Conservation (phyloP, 1,284 basidiomycete species). For the Omphalotus olearius region DNA sequence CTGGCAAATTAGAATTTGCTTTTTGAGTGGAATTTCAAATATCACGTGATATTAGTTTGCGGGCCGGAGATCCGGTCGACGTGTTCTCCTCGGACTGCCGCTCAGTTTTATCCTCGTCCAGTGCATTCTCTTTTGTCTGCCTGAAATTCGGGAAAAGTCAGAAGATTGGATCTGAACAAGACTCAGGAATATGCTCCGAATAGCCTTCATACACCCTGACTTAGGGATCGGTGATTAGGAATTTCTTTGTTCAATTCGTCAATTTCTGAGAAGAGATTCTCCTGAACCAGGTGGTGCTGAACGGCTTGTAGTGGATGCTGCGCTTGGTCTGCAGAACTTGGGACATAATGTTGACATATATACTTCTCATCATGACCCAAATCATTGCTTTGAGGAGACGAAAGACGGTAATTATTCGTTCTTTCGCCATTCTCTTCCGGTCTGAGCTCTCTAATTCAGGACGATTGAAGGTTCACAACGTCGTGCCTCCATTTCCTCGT, state of each 20-base stretch:
- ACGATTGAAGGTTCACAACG: constrained; percentile 77
- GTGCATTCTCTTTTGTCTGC: no score
- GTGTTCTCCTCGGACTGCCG: no score
- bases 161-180: no score
- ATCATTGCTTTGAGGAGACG: constrained; percentile 88
- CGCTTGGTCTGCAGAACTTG: constrained; percentile 77
- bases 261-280: background rate
- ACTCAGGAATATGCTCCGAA: constrained; percentile 26
- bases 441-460: constrained; percentile 41
- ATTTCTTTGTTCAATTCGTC: constrained; percentile 1
- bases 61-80: no score
- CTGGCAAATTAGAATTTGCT: no score
- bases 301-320: constrained; percentile 93
- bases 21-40: no score
- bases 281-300: constrained; percentile 81
- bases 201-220: constrained; percentile 94
- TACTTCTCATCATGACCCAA: constrained; percentile 88
- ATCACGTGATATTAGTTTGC: no score
- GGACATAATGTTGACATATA: constrained; percentile 92
- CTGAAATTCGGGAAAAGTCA: no score
- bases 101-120: no score
- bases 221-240: constrained; percentile 78
- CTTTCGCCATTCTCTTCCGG: background rate
- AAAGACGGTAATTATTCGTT: constrained; percentile 57
- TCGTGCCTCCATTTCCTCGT: constrained; percentile 78